These are phyloP conservation scores for Babesia ovis DNA, from an alignment of 169 alveolate species.

Conservation along the genomic window DNA sequence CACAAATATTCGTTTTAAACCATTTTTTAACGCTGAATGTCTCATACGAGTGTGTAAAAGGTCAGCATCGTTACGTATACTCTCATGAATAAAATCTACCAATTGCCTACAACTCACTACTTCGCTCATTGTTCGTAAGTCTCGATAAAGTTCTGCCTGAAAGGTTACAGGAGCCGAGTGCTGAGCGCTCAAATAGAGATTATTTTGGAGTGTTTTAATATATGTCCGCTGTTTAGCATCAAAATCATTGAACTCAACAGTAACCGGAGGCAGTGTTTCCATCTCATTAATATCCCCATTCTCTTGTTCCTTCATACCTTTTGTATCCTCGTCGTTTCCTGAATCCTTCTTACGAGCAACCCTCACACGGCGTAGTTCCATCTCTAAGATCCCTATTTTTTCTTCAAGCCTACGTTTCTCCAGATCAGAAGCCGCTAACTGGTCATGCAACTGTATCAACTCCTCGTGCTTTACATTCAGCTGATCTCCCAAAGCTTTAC, in stretches of 20 bases:
- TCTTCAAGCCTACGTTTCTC: constrained; percentile 5
- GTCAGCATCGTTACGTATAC: constrained; percentile 38
- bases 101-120: constrained; percentile 27
- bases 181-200: constrained; percentile 17
- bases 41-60: constrained; percentile 21
- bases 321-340: neutral
- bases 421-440: neutral
- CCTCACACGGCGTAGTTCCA: neutral
- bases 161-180: constrained; percentile 11
- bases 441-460: constrained; percentile 5
- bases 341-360: neutral
- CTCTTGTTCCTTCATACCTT: constrained; percentile 9
- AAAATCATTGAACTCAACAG: constrained; percentile 5
- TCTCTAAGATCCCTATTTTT: neutral
- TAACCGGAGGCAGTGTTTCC: constrained; percentile 33
- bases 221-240: neutral
- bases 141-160: constrained; percentile 35
- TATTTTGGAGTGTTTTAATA: constrained; percentile 5
- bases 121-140: constrained; percentile 9
- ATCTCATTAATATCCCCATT: neutral
- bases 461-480: constrained; percentile 2
- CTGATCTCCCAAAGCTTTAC: neutral
- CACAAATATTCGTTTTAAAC: neutral
- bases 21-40: constrained; percentile 14
- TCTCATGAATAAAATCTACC: constrained; percentile 24